A percentile compares a stretch with the other conserved stretches of the same genome.
Conservation (phyloP, 2,329 filamentous ascomycete genomes). For the Aspergillus amoenus region DNA sequence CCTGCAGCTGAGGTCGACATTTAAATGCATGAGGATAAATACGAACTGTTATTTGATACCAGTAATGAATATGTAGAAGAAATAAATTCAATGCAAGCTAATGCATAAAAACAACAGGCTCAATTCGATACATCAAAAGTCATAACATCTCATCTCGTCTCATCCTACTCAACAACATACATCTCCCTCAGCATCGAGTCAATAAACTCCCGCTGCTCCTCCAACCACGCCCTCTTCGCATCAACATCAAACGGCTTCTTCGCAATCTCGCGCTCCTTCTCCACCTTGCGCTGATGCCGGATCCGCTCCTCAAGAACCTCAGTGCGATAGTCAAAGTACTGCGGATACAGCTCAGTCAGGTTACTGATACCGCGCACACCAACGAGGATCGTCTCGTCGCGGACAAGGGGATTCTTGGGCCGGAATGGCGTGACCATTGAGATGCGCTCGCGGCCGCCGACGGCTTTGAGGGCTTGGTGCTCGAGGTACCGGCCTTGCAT, state of each 20-base stretch:
- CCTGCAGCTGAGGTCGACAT: too few relatives aligned
- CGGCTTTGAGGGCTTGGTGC: constrained; percentile 59
- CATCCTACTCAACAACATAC: constrained; percentile 2
- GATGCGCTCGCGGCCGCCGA: constrained; percentile 60
- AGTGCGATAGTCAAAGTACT: constrained; percentile 60
- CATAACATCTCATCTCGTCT: background rate
- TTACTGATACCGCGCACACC: constrained; percentile 59
- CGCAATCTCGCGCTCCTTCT: constrained; percentile 24
- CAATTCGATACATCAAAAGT: too few relatives aligned
- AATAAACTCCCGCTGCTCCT: constrained; percentile 34
- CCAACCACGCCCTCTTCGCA: constrained; percentile 32
- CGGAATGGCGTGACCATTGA: constrained; percentile 64
- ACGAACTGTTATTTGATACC: too few relatives aligned
- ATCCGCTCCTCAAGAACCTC: constrained; percentile 59
- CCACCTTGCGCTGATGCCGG: constrained; percentile 43
- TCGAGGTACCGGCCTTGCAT: constrained; percentile 66
- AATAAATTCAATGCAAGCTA: too few relatives aligned
- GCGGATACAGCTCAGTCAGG: constrained; percentile 55
- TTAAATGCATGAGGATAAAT: too few relatives aligned
- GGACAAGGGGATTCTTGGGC: constrained; percentile 52
- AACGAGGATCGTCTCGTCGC: constrained; percentile 59
- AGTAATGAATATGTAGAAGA: too few relatives aligned
- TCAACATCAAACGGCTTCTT: constrained; percentile 23
- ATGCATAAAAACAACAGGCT: too few relatives aligned
- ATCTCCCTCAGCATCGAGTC: constrained; percentile 38